phyloP scores from a whole-genome alignment of 768 basidiomycete genomes.

The Pseudohyphozyma bogoriensis region DNA sequence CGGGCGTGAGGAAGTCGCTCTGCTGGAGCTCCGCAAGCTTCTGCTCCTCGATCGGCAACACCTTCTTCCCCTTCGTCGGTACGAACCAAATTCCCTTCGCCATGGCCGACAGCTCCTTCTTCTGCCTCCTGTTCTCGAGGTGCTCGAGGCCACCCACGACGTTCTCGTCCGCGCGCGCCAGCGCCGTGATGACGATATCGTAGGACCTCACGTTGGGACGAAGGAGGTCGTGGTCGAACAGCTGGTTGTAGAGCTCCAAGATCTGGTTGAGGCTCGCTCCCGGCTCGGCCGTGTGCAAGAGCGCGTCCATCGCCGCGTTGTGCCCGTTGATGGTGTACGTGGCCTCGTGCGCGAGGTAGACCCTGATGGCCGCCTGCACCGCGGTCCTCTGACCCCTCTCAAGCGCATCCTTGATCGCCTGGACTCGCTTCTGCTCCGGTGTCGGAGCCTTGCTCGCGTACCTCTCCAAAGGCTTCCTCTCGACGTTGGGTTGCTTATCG shows the following conservation, averaged over 20 bases:
- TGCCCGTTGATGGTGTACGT: constrained; percentile 43
- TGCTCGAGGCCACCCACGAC: constrained; percentile 44
- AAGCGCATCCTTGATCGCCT: too few species aligned
- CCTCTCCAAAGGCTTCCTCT: too few species aligned
- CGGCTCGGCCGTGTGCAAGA: constrained; percentile 38
- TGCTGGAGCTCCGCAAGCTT: background rate
- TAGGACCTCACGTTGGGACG: constrained; percentile 59
- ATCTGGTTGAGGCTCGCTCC: constrained; percentile 53
- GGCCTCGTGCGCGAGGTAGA: constrained; percentile 13
- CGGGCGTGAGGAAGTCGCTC: constrained; percentile 16
- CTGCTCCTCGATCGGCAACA: constrained; percentile 1
- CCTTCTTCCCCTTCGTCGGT: background rate
- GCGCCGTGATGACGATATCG: constrained; percentile 49
- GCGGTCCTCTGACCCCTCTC: too few species aligned
- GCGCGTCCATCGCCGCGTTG: constrained; percentile 53
- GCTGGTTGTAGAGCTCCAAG: constrained; percentile 59
- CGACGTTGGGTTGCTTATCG: too few species aligned
- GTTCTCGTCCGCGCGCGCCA: constrained; percentile 60
- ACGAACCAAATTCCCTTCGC: background rate
- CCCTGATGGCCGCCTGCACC: constrained; percentile 8
- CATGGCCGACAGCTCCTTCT: constrained; percentile 6
- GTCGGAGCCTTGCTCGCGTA: too few species aligned
- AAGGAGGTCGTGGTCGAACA: constrained; percentile 51
- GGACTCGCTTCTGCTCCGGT: too few species aligned
- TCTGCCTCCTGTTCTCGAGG: constrained; percentile 14